phyloP scores from a whole-genome alignment of 2,329 filamentous ascomycete species.

The Aureobasidium zeae region DNA sequence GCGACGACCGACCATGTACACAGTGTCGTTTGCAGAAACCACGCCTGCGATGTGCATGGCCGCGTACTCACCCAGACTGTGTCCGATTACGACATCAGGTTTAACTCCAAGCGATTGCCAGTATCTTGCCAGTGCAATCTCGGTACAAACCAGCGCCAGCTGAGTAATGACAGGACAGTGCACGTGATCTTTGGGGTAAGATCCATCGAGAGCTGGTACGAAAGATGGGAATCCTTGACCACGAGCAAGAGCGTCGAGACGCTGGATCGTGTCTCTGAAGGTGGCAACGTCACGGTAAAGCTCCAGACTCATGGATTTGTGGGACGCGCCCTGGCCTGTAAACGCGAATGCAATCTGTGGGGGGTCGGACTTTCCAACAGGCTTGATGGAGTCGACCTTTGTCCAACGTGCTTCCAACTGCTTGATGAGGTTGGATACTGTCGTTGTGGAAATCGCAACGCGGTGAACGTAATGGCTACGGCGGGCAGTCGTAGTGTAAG shows the following conservation, averaged over 20 bases:
- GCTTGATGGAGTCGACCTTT: too few relatives aligned
- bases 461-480: slow-evolving; percentile 37
- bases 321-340: slow-evolving; percentile 31
- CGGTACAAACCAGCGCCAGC: slow-evolving; percentile 31
- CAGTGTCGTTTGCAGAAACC: slow-evolving; percentile 26
- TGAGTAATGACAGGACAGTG: slow-evolving; percentile 26
- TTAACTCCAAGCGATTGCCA: slow-evolving; percentile 24
- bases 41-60: slow-evolving; percentile 31
- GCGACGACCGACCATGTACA: slow-evolving; percentile 30
- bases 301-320: slow-evolving; percentile 22
- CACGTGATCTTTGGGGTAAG: slow-evolving; percentile 11
- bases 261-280: slow-evolving; percentile 28
- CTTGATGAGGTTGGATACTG: slow-evolving; percentile 25
- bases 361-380: slow-evolving; percentile 18
- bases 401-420: too few relatives aligned
- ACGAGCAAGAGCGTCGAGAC: slow-evolving; percentile 25
- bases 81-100: slow-evolving; percentile 25
- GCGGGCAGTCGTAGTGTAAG: slow-evolving; percentile 59
- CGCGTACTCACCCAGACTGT: slow-evolving; percentile 34
- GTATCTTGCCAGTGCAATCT: slow-evolving; percentile 34
- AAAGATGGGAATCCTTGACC: slow-evolving; percentile 28
- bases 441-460: slow-evolving; percentile 26
- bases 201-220: slow-evolving; percentile 21
- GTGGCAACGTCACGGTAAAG: too few relatives aligned
- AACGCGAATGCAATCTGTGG: slow-evolving; percentile 31